Base-by-base conservation (phyloP, 805 yeast species). In the Yarrowia sp. region DNA sequence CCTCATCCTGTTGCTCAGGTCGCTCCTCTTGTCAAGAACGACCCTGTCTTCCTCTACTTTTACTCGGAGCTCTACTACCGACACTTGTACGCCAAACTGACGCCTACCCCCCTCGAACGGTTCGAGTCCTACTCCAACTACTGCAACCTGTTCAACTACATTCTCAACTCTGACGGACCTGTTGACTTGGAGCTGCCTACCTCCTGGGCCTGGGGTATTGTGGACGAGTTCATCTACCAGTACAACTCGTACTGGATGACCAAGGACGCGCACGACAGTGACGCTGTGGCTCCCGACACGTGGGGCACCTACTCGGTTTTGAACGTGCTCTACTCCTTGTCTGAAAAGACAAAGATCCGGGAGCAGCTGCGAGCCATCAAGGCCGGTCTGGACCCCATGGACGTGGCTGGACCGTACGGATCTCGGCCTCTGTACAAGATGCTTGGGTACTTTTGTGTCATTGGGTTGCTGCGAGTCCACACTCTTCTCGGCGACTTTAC, bases 161-260 rank as follows among this genome's bases (percentile, higher is more conserved):
- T 81, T 57, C 74, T 81, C 67, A 80, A 79, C 72, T 73, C 76
- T 48, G 78, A 76, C 65, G 79, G 80, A 8, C 82, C 83, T 38
- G 77, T 76, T 10, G 77, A 77, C 41, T 75, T 81, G 66, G 84
- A 81, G 69, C 71, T 81, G 55, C 84, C 84, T 57, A 75, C 75
- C 67, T 76, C 77, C 68, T 81, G 84, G 84, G 74, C 79, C 28
- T 81, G 84, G 84, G 84, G 81, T 65, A 80, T 81, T 66, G 75
- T 81, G 66, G 84, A 81, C 67, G 84, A 81, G 72, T 81, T 81
- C 71, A 80, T 81, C 71, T 81, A 81, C 69, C 84, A 81, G 72
- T 81, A 78, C 74, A 80, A 80, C 70, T 75, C 77, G 68, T 81
- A 79, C 66, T 75, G 81, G 57, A 71, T 76, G 57, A 80, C 76